Evolutionary conservation across 768 basidiomycete species (phyloP).

Genomic region (Boletus sp.): DNA sequence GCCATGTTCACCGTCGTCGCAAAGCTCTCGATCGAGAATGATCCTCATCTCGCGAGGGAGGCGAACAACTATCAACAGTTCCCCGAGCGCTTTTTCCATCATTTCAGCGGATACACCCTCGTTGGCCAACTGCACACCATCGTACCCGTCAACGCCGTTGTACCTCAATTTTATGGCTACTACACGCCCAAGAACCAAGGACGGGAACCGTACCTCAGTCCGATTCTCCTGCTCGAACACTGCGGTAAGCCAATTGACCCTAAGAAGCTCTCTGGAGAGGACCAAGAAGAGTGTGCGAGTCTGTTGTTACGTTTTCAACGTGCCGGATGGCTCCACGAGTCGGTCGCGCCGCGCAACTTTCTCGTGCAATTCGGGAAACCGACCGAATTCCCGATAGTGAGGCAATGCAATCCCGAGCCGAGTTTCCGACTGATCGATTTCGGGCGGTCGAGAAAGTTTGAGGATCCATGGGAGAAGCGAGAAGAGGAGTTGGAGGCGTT

Average conservation of each 20-base stretch:
- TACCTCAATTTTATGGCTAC: constrained; percentile 66
- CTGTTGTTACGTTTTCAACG: constrained; percentile 42
- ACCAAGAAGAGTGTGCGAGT: constrained; percentile 39
- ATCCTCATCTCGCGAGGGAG: constrained; percentile 36
- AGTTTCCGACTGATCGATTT: constrained; percentile 54
- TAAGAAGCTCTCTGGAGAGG: constrained; percentile 34
- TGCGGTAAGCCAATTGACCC: constrained; percentile 40
- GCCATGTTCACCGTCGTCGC: constrained; percentile 42
- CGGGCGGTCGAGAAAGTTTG: constrained; percentile 35
- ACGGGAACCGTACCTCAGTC: constrained; percentile 27
- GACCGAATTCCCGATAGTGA: constrained; percentile 21
- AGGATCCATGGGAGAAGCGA: not conserved
- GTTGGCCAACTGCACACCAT: constrained; percentile 36
- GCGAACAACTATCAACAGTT: constrained; percentile 19
- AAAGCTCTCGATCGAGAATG: constrained; percentile 42
- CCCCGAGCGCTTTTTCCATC: constrained; percentile 21
- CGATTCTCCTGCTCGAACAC: constrained; percentile 48
- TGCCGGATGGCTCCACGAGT: constrained; percentile 40
- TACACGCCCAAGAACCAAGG: constrained; percentile 34
- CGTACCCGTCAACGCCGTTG: constrained; percentile 47
- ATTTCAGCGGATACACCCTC: constrained; percentile 27
- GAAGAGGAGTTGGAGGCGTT: constrained; percentile 4
- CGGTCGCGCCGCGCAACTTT: constrained; percentile 43
- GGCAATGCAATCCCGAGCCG: constrained; percentile 3
- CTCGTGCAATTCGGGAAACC: constrained; percentile 44